A percentile compares a stretch with the other conserved stretches of the same genome.
phyloP scores from a whole-genome alignment of 768 basidiomycete species.

The Leccinellum luteum region DNA sequence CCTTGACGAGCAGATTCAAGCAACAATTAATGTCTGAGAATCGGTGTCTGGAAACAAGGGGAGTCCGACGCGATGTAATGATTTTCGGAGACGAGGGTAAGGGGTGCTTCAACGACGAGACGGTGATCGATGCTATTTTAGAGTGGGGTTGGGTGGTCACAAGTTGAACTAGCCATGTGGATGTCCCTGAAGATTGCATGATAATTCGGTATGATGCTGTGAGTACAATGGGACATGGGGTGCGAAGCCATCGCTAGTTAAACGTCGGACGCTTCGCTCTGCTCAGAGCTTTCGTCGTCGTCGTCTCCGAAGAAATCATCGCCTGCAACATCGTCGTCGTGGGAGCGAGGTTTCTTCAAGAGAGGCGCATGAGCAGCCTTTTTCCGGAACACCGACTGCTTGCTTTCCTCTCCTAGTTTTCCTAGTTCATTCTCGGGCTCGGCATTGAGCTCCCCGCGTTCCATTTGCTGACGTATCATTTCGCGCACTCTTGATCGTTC shows the following conservation, averaged over 20 bases:
- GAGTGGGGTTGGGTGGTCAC: neutral
- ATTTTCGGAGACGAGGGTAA: neutral
- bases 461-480: conserved; percentile 62
- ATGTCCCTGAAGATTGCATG: neutral
- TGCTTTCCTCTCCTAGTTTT: conserved; percentile 8
- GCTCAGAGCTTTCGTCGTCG: conserved; percentile 20
- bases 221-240: conserved; percentile 54
- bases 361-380: conserved; percentile 2
- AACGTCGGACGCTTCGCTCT: conserved; percentile 16
- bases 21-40: neutral
- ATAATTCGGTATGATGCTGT: conserved; percentile 54
- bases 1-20: neutral
- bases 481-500: conserved; percentile 55
- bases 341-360: conserved; percentile 3
- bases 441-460: conserved; percentile 49
- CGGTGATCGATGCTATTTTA: too few species aligned
- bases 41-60: neutral
- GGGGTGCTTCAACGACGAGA: neutral
- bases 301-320: conserved; percentile 32
- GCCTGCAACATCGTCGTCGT: conserved; percentile 11
- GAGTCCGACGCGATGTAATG: neutral
- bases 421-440: conserved; percentile 55
- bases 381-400: neutral
- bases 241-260: neutral
- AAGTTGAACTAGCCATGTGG: neutral